Evolutionary conservation across 768 basidiomycete genomes (phyloP), one percentile per base, ranked within the genome.

Genomic region (Kwoniella bestiolae): DNA sequence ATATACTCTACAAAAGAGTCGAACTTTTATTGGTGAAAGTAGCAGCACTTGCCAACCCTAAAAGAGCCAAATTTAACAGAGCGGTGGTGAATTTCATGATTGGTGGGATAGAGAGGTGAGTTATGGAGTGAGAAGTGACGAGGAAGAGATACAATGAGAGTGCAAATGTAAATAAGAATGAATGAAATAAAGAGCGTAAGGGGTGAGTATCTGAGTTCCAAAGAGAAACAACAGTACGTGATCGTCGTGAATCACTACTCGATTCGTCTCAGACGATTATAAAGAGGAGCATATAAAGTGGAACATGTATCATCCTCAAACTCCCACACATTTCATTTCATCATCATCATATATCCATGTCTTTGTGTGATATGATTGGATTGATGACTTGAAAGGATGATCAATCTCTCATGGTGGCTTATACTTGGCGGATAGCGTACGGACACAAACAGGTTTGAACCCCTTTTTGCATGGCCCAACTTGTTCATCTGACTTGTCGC

Each of bases 111-210:
- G 35, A 18, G n/a, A 18, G 5, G 34, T 28, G 51, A 29, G 35
- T 18, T 29, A 18, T 53, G 35, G 14, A 85, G 87, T 7, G 76
- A 66, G 28, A 80, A 80, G 67, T 77, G 77, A 12, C 66, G 82
- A 41, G 72, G 68, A 84, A 84, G 12, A 80, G 83, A 73, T 72
- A 74, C 56, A 14, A 9, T 59, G 78, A 12, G 77, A 63, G 71
- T 59, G 21, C 5, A 34, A 34, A 32, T 32, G 25, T 5, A 38
- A 12, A 26, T 29, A 34, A 28, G 47, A 28, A n/a, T 35, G 41
- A 9, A 45, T 32, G 18, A 31, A 59, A 29, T 46, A 26, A 46
- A 34, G 46, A 47, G 23, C n/a, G 46, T 47, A 47, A n/a, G 28
- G 21, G 41, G 41, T 56, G n/a, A 56, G 56, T 38, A 26, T 34